Percentiles rank a stretch among this genome's conserved stretches.
phyloP scores from a whole-genome alignment of 2,329 filamentous ascomycete species.

The Calonectria pseudoreteaudii region DNA sequence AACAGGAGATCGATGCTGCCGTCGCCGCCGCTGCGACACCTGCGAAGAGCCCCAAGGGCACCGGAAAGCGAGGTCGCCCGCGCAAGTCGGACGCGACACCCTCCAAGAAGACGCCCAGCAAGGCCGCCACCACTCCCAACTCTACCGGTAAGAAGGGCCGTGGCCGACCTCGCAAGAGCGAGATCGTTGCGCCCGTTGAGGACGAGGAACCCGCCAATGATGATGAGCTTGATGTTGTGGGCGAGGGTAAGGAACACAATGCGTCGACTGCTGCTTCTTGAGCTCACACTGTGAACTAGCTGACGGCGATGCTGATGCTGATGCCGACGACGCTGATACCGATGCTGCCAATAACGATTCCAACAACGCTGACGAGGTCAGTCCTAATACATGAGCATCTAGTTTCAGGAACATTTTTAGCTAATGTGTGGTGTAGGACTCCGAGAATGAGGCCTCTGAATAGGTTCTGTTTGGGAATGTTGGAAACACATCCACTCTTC shows the following conservation, averaged over 20 bases:
- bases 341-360: conserved; percentile 8
- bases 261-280: background rate
- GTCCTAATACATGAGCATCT: conserved; percentile 37
- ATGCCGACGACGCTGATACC: conserved; percentile 28
- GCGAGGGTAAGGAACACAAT: conserved; percentile 22
- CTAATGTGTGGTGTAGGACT: conserved; percentile 41
- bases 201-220: conserved; percentile 32
- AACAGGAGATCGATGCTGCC: conserved; percentile 19
- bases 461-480: background rate
- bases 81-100: conserved; percentile 41
- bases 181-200: conserved; percentile 39
- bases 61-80: conserved; percentile 46
- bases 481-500: background rate
- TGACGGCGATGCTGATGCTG: conserved; percentile 36
- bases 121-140: conserved; percentile 29
- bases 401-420: conserved; percentile 40
- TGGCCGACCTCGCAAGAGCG: conserved; percentile 49
- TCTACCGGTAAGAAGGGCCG: conserved; percentile 40
- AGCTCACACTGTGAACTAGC: conserved; percentile 19
- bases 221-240: conserved; percentile 27
- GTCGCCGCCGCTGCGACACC: conserved; percentile 18
- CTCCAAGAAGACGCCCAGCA: conserved; percentile 25
- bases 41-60: conserved; percentile 27
- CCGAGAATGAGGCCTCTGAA: conserved; percentile 35
- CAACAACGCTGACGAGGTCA: conserved; percentile 33